Conservation (phyloP, 345 rosid genomes). For the Odontarrhena argentea region DNA sequence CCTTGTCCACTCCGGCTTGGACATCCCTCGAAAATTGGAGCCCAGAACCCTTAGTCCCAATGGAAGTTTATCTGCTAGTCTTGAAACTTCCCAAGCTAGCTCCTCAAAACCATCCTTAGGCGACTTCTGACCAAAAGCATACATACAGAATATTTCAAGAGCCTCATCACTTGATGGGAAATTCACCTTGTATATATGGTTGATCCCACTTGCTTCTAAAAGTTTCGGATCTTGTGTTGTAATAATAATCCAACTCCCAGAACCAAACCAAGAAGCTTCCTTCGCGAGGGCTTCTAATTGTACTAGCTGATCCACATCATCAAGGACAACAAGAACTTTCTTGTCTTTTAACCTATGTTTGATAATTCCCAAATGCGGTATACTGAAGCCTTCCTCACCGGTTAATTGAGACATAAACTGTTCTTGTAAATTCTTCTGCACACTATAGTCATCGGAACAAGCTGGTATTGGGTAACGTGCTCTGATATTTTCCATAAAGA, state of each 20-base stretch:
- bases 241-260: not conserved
- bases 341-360: not conserved
- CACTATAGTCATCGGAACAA: not conserved
- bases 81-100: too few relatives aligned
- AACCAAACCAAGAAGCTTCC: not conserved
- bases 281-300: not conserved
- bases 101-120: too few relatives aligned
- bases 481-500: not conserved
- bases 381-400: not conserved
- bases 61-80: too few relatives aligned
- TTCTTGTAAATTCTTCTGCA: not conserved
- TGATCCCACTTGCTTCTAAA: not conserved
- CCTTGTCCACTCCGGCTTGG: too few relatives aligned
- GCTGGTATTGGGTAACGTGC: not conserved
- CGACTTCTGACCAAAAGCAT: too few relatives aligned
- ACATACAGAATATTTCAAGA: too few relatives aligned
- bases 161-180: too few relatives aligned
- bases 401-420: not conserved
- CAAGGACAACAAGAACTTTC: conserved; percentile 4
- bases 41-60: too few relatives aligned
- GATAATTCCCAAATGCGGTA: not conserved
- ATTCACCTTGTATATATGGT: too few relatives aligned
- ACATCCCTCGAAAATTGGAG: too few relatives aligned
- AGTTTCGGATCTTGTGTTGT: not conserved
- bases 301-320: not conserved